These are phyloP conservation scores for Emydomyces testavorans DNA, from an alignment of 2,329 filamentous ascomycete genomes.

Conservation along the genomic window DNA sequence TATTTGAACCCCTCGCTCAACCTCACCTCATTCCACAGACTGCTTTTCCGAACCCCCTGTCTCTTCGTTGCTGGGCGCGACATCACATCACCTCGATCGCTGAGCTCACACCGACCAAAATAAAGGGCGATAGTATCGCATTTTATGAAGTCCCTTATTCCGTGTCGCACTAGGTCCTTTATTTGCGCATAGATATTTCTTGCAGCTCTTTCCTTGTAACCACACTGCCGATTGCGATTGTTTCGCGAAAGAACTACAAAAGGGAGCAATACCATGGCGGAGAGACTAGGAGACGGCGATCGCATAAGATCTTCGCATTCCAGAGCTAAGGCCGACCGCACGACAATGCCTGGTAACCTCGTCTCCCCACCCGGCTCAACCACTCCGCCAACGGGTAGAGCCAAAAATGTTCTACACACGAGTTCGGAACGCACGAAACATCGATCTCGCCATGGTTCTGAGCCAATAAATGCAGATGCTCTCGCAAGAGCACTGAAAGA, in stretches of 20 bases:
- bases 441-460: slow-evolving; percentile 30
- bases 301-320: slow-evolving; percentile 4
- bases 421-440: slow-evolving; percentile 19
- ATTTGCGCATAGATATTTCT: not conserved
- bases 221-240: not conserved
- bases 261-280: slow-evolving; percentile 3
- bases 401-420: slow-evolving; percentile 22
- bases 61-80: slow-evolving; percentile 11
- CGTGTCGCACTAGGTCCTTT: slow-evolving; percentile 2
- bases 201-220: not conserved
- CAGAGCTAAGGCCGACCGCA: slow-evolving; percentile 6
- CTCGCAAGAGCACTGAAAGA: slow-evolving; percentile 51
- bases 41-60: slow-evolving; percentile 1
- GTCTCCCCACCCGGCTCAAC: slow-evolving; percentile 47
- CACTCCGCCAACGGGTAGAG: slow-evolving; percentile 46
- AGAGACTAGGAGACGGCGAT: slow-evolving; percentile 1
- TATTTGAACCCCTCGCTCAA: too few relatives aligned
- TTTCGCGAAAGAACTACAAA: not conserved
- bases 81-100: not conserved
- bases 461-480: slow-evolving; percentile 48
- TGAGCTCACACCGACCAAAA: not conserved
- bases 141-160: not conserved
- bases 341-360: slow-evolving; percentile 24
- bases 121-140: not conserved
- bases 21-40: not conserved